Evolutionary conservation across 495 filamentous ascomycete genomes (phyloP), one percentile per base, ranked within the genome.

Genomic region (Penicillium flavigenum): DNA sequence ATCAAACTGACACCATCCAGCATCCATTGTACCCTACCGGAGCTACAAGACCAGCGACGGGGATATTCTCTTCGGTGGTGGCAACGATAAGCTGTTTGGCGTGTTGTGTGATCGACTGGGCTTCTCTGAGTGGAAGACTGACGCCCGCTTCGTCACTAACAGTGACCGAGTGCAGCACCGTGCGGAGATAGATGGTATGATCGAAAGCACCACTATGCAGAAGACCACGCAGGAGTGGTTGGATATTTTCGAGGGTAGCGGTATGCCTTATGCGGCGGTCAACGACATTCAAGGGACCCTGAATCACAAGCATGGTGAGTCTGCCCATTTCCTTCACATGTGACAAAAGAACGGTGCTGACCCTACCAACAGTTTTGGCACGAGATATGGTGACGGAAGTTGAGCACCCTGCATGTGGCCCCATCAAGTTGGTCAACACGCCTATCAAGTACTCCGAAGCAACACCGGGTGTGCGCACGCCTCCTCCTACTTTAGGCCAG

Each of bases 21-120:
- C 92, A 47, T 96, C 91, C 0, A 97, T 98, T 72, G 94, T 98
- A 0, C 94, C 94, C 0, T 98, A 98, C 68, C 83, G 87, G 62
- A 87, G 89, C 16, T 98, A 96, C 78, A 86, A 89, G 62, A 98
- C 95, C n/a, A 78, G 79, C 27, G 95, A 98, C 62, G 94, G 94
- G 22, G 90, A 95, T 60, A 86, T 98, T 36, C 79, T 98, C 43
- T 82, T 98, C 38, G 94, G 95, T 6, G 95, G 93, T 11, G 94
- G 94, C 2, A 98, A 98, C 64, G 94, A 98, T 68, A 82, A 86
- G 1, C 81, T 98, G 3, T 98, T 93, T 60, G 90, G 90, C 6
- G 85, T 96, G 10, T 74, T 98, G 20, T 96, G 90, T 67, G 84
- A 91, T 59, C 83, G 81, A 19, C 77, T 98, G 8, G 87, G 86